Evolutionary conservation across 345 rosid genomes (phyloP), one percentile per base, ranked within the genome.

Genomic region (Psidium friedrichsthalianum): DNA sequence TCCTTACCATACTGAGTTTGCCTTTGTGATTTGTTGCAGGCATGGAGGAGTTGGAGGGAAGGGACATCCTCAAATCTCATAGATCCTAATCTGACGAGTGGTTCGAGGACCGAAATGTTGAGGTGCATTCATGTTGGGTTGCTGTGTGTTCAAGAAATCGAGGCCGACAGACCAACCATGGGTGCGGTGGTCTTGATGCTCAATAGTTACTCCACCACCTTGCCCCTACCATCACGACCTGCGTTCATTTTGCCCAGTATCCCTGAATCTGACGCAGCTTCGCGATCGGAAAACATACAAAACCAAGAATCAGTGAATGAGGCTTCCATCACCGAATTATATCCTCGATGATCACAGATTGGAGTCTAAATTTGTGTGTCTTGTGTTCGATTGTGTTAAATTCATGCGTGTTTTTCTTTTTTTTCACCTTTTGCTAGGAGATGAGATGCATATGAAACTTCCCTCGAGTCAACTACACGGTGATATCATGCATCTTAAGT

Each of bases 271-370:
- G 0, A 64, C 44, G 16, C 22, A 29, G 12, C 22, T 2, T 15
- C 24, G 1, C 22, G 1, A 29, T 64, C 44, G 0, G 0, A 8
- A 64, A 0, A 29, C 3, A 7, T 0, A 32, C 1, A 8, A 29
- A 64, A 16, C 24, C 12, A 64, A 64, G 44, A 16, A 64, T 64
- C 76, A 16, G 44, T 3, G 76, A 64, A 64, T 0, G 44, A 64
- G 76, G 76, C 44, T 64, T 64, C 76, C 0, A 64, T 64, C 76
- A 64, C 76, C 12, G 24, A 64, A 44, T 9, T 32, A 4, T 29
- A 64, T 32, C 76, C 76, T 64, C 76, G 24, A 16, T 64, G 44
- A 64, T 32, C 44, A 29, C 3, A 64, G 76, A 15, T 64, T 64
- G 76, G 76, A 32, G 76, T 3, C 6, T 1, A 15, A 64, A 64